A percentile compares a stretch with the other conserved stretches of the same genome.
Conservation (phyloP, 345 rosid genomes). For the Dipteronia sinensis region DNA sequence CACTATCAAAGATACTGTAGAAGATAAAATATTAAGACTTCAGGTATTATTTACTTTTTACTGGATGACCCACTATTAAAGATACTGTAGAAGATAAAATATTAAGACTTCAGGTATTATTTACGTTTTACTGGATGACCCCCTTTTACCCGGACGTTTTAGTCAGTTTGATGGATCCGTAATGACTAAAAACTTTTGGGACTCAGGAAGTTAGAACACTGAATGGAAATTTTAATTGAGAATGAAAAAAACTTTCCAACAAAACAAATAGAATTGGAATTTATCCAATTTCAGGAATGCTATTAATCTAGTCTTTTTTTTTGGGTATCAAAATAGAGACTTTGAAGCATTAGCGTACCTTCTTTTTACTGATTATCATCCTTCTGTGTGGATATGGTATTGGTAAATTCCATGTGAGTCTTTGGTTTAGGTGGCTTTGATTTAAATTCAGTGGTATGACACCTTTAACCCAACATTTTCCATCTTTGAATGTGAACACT, state of each 20-base stretch:
- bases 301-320: background rate
- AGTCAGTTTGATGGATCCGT: background rate
- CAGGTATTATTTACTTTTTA: constrained; percentile 57
- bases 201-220: background rate
- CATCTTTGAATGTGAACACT: background rate
- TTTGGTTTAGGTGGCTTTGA: background rate
- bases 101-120: constrained; percentile 76
- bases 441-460: background rate
- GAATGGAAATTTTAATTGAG: background rate
- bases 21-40: constrained; percentile 81
- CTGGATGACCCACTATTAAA: constrained; percentile 43
- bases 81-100: constrained; percentile 91
- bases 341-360: background rate
- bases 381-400: background rate
- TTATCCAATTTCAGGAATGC: constrained; percentile 5
- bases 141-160: background rate
- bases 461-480: background rate
- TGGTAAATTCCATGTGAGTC: background rate
- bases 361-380: background rate
- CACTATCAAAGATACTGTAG: constrained; percentile 79
- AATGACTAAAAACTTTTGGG: background rate
- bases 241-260: background rate
- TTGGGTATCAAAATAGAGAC: background rate
- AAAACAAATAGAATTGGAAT: background rate
- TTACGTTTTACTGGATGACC: background rate